Evolutionary conservation across 2,329 filamentous ascomycete genomes (phyloP).

Genomic region (Ophiocordyceps camponoti-leonardi): DNA sequence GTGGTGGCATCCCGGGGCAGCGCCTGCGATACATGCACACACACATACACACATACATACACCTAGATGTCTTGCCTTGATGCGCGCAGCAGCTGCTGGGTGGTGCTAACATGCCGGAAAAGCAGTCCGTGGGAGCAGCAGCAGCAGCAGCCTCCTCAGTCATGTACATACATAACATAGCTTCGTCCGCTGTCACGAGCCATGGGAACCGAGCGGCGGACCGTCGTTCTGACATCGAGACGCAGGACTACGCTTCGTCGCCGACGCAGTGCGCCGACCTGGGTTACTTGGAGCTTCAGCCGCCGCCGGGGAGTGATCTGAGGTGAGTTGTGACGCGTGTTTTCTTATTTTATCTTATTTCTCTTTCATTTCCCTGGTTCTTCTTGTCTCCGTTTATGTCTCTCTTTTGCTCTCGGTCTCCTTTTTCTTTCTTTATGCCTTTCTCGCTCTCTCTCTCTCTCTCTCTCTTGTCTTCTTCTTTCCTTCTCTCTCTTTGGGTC

Average conservation of each 20-base stretch:
- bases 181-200: background rate
- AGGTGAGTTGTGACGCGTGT: constrained; percentile 24
- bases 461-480: background rate
- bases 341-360: background rate
- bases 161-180: background rate
- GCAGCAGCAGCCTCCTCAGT: too few relatives aligned
- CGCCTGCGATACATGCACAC: too few relatives aligned
- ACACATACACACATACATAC: too few relatives aligned
- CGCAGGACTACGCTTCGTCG: constrained; percentile 39
- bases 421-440: background rate
- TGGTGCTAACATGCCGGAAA: constrained; percentile 2
- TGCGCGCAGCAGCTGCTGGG: background rate
- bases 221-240: constrained; percentile 7
- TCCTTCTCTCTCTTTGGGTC: background rate
- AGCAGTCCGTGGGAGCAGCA: constrained; percentile 1
- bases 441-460: background rate
- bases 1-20: constrained; percentile 5
- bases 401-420: background rate
- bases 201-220: background rate
- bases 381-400: background rate
- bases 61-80: constrained; percentile 5
- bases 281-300: constrained; percentile 35
- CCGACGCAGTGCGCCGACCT: constrained; percentile 26
- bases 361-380: background rate
- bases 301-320: constrained; percentile 29